A percentile compares a stretch with the other conserved stretches of the same genome.
Evolutionary conservation across 805 yeast species (phyloP).

Genomic region (Metschnikowia santaceciliae): DNA sequence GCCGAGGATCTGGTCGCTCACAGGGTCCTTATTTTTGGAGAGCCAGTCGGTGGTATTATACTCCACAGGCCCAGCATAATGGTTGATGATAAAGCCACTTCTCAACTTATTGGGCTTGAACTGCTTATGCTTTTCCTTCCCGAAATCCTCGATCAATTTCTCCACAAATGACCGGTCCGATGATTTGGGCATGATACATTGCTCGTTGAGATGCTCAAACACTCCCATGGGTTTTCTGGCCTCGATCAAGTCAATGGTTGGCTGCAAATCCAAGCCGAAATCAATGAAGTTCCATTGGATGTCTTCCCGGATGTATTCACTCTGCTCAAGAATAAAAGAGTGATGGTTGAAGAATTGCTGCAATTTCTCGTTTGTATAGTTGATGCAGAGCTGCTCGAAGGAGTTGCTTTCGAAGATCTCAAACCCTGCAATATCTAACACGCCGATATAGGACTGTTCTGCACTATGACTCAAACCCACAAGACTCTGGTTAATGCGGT

Average conservation of each 20-base stretch:
- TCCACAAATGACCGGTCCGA: conserved; percentile 79
- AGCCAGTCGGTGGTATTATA: conserved; percentile 91
- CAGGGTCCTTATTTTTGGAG: conserved; percentile 90
- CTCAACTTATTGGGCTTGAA: conserved; percentile 71
- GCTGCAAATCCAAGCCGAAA: conserved; percentile 91
- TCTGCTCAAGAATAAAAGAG: conserved; percentile 57
- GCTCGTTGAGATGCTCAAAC: conserved; percentile 85
- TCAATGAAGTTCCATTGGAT: conserved; percentile 76
- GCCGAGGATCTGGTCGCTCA: conserved; percentile 67
- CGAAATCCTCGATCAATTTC: conserved; percentile 68
- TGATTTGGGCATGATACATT: conserved; percentile 90
- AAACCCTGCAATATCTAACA: conserved; percentile 59
- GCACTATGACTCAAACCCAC: conserved; percentile 16
- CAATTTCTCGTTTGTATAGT: conserved; percentile 56
- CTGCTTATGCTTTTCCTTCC: conserved; percentile 38
- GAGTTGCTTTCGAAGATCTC: conserved; percentile 56
- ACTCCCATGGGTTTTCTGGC: conserved; percentile 71
- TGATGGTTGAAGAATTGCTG: conserved; percentile 63
- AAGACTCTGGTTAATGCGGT: conserved; percentile 67
- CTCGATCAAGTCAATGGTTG: conserved; percentile 90
- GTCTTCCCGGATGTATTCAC: conserved; percentile 55
- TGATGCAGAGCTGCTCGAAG: conserved; percentile 58
- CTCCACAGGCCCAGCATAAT: conserved; percentile 96
- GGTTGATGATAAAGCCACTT: conserved; percentile 78
- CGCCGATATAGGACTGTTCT: conserved; percentile 45